A percentile compares a stretch with the other conserved stretches of the same genome.
These are phyloP conservation scores for Dothiorella sarmentorum DNA, from an alignment of 2,329 filamentous ascomycete genomes.

Conservation along the genomic window DNA sequence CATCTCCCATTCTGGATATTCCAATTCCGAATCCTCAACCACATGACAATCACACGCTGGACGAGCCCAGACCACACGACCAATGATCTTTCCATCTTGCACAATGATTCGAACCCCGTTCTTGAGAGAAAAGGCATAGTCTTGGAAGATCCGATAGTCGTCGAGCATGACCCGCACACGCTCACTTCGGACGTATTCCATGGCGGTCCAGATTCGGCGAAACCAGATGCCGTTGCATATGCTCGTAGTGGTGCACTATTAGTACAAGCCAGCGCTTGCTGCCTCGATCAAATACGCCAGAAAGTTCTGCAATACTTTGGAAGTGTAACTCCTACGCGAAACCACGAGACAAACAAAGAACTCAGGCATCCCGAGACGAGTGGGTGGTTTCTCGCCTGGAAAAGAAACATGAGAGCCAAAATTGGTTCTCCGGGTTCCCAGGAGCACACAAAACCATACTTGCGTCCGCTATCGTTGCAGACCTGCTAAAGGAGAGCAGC, in stretches of 20 bases:
- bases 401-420: neutral
- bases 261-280: neutral
- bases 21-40: too few relatives aligned
- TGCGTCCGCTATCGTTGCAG: neutral
- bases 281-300: too few relatives aligned
- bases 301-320: too few relatives aligned
- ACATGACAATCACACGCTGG: too few relatives aligned
- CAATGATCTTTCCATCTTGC: too few relatives aligned
- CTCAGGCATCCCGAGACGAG: neutral
- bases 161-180: conserved; percentile 18
- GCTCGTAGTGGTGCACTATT: neutral
- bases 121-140: neutral
- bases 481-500: neutral
- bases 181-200: conserved; percentile 22
- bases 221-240: conserved; percentile 24
- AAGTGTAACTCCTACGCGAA: too few relatives aligned
- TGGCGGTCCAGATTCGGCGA: conserved; percentile 22
- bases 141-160: conserved; percentile 13
- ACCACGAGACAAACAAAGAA: neutral
- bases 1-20: too few relatives aligned
- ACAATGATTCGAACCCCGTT: too few relatives aligned
- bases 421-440: neutral
- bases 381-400: neutral
- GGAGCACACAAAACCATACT: neutral
- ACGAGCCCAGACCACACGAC: too few relatives aligned